Evolutionary conservation across 176 grass and related monocot species (phyloP).

Genomic region (Triticum monococcum): DNA sequence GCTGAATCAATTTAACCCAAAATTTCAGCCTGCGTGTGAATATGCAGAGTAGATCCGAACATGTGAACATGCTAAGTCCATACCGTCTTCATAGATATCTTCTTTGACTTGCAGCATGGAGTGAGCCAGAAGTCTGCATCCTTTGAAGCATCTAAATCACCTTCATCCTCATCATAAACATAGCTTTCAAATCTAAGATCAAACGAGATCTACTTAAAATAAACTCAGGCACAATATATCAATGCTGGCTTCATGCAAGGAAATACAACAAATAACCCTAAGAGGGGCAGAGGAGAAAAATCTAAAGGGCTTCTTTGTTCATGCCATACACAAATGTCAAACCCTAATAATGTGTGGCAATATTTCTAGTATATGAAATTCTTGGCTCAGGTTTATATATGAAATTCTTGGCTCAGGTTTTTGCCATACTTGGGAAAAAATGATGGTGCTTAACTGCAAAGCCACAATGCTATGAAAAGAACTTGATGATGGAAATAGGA

Average conservation of each 20-base stretch:
- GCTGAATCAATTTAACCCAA: not conserved
- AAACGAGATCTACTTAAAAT: not conserved
- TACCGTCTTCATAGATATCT: slow-evolving; percentile 37
- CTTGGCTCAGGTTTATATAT: not conserved
- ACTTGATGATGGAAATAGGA: slow-evolving; percentile 1
- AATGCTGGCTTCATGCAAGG: slow-evolving; percentile 1
- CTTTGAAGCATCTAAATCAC: not conserved
- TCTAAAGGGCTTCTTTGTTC: not conserved
- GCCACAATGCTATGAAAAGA: not conserved
- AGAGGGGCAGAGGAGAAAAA: not conserved
- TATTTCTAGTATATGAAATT: not conserved
- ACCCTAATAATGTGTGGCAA: not conserved
- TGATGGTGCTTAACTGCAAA: not conserved
- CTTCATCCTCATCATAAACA: slow-evolving; percentile 28
- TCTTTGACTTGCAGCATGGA: slow-evolving; percentile 20
- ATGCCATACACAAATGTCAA: not conserved
- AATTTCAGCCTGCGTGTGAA: not conserved
- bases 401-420: not conserved
- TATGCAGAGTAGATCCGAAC: not conserved
- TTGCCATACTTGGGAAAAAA: not conserved
- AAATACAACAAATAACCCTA: slow-evolving; percentile 8
- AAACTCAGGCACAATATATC: not conserved
- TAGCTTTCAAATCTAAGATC: slow-evolving; percentile 30
- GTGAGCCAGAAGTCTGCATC: slow-evolving; percentile 29
- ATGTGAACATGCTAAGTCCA: slow-evolving; percentile 2